A percentile compares a stretch with the other conserved stretches of the same genome.
phyloP scores from a whole-genome alignment of 1,284 basidiomycete genomes.

The Tetrapyrgos nigripes region DNA sequence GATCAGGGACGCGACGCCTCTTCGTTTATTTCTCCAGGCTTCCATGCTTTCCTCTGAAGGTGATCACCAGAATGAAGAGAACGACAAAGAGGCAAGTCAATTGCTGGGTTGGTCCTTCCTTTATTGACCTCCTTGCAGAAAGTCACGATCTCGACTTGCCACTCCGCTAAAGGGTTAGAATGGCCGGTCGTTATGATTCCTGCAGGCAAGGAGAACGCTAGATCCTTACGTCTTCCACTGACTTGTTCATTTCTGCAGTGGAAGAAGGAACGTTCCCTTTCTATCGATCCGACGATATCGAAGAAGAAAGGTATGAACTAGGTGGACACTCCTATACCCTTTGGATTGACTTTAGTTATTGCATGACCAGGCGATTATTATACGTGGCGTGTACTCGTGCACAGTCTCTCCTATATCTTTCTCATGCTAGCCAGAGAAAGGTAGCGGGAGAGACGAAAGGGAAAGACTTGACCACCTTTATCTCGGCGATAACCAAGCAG shows the following conservation, averaged over 20 bases:
- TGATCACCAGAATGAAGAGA: conserved; percentile 65
- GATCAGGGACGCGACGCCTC: conserved; percentile 59
- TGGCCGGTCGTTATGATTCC: conserved; percentile 91
- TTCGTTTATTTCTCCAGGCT: conserved; percentile 84
- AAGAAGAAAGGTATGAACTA: conserved; percentile 76
- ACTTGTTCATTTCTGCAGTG: conserved; percentile 45
- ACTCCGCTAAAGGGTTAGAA: conserved; percentile 91
- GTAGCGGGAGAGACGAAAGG: conserved; percentile 54
- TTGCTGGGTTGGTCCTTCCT: background rate
- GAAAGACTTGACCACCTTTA: conserved; percentile 54
- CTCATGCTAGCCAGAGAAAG: conserved; percentile 54
- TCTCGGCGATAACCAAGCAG: conserved; percentile 43
- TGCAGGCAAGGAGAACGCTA: conserved; percentile 49
- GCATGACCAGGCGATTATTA: conserved; percentile 66
- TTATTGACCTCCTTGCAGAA: conserved; percentile 49
- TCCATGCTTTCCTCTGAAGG: conserved; percentile 88
- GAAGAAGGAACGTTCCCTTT: conserved; percentile 85
- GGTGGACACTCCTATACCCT: background rate
- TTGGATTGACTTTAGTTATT: conserved; percentile 2
- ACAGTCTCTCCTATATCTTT: conserved; percentile 76
- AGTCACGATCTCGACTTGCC: conserved; percentile 89
- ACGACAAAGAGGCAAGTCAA: conserved; percentile 56
- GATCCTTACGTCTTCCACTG: background rate
- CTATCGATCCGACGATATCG: conserved; percentile 76
- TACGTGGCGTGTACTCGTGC: conserved; percentile 94